A percentile compares a stretch with the other conserved stretches of the same genome.
Conservation (phyloP, 2,329 filamentous ascomycete species). For the Aspergillus glaucus region DNA sequence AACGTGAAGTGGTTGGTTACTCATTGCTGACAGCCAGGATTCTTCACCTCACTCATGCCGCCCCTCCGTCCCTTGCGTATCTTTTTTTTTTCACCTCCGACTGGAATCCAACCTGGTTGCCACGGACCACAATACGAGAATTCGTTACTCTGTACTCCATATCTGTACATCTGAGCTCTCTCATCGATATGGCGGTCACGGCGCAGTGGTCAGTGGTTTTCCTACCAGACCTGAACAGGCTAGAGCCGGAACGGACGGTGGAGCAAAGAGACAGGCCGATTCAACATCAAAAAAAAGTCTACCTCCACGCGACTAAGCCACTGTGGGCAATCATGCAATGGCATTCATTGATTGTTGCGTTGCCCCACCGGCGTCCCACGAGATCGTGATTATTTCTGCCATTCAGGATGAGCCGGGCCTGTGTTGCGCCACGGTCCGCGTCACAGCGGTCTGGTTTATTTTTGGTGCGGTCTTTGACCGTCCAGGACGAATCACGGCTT, state of each 20-base stretch:
- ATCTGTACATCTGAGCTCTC: background rate
- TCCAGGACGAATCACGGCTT: too few species aligned
- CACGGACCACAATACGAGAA: background rate
- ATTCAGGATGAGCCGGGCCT: background rate
- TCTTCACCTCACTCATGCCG: too few species aligned
- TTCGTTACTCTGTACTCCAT: background rate
- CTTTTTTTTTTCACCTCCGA: too few species aligned
- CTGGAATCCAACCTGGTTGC: background rate
- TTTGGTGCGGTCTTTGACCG: background rate
- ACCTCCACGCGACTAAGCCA: background rate
- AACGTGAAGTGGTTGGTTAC: too few species aligned
- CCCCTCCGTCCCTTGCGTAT: too few species aligned
- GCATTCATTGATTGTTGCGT: background rate
- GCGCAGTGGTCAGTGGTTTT: background rate
- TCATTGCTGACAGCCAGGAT: too few species aligned
- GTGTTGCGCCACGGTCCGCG: background rate
- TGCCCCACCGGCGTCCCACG: background rate
- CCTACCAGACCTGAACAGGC: background rate
- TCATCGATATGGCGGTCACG: background rate
- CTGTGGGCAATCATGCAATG: background rate
- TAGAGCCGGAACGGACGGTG: background rate
- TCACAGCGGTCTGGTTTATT: background rate
- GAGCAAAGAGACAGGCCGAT: background rate
- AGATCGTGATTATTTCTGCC: background rate
- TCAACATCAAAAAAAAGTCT: background rate